Base-by-base conservation (phyloP, 164 flowering plant genomes). In the Taxillus chinensis region DNA sequence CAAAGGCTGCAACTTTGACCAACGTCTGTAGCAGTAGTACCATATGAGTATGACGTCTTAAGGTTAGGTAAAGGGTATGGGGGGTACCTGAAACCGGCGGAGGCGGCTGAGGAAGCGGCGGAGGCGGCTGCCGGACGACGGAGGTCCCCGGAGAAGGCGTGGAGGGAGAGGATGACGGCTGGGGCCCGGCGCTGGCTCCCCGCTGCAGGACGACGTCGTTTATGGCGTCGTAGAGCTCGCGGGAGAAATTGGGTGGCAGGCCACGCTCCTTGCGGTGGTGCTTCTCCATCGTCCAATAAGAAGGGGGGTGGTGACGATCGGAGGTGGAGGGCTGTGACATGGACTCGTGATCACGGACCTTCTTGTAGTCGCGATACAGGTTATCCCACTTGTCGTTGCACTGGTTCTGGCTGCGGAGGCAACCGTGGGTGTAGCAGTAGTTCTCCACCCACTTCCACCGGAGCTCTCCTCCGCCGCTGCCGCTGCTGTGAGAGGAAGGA, bases 321-420 rank as follows among this genome's bases (percentile, higher is more conserved):
- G 56, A 0, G 2, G 27, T 27, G 5, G 3, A 15, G 46, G 39
- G 14, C 38, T 9, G 14, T 10, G 68, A 39, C 39, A 62, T 57
- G 39, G 64, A 54, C 62, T 78, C 73, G 65, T 70, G 68, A 9
- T 75, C 77, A 3, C 75, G 71, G 46, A 78, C 79, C 60, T 78
- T 78, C 71, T 78, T 78, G 72, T 75, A 78, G 41, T 78, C 81
- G n/a, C 81, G 59, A 9, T 75, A 54, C 49, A 75, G 71, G 42
- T 78, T 78, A 48, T 78, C 81, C 81, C 79, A 78, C 64, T 73
- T 78, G 70, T 78, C 81, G 64, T 78, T 78, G 56, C 81, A 78
- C 67, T 78, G 81, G 69, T 73, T 78, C 37, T 78, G 79, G 74
- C 79, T 78, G 11, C 79, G 63, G 50, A 64, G 49, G 48, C 81